Percentiles rank a stretch among this genome's conserved stretches.
These are phyloP conservation scores for Xylaria longipes DNA, from an alignment of 495 filamentous ascomycete species.

Conservation along the genomic window DNA sequence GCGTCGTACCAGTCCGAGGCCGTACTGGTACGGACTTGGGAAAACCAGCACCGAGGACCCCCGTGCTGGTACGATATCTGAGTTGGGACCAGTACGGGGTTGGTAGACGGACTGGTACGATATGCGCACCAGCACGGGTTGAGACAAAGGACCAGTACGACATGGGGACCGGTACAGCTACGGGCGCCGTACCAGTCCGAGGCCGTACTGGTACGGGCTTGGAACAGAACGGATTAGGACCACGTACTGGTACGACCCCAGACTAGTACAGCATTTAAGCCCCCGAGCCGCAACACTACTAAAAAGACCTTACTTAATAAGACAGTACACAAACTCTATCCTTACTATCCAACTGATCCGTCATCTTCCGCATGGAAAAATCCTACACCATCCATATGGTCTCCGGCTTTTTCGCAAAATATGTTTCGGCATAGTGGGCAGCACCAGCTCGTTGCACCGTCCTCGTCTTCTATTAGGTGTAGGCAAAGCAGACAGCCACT, in stretches of 20 bases:
- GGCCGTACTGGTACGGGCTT: slow-evolving; percentile 16
- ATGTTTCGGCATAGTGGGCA: not conserved
- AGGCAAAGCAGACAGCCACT: slow-evolving; percentile 3
- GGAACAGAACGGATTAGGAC: not conserved
- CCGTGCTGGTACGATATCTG: slow-evolving; percentile 2
- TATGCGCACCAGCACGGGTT: slow-evolving; percentile 13
- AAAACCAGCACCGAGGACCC: slow-evolving; percentile 2
- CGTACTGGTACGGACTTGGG: slow-evolving; percentile 13
- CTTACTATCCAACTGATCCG: slow-evolving; percentile 8
- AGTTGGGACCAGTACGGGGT: slow-evolving; percentile 13
- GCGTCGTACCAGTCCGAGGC: slow-evolving; percentile 13
- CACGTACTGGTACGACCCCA: not conserved
- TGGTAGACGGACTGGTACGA: not conserved
- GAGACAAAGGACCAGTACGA: slow-evolving; percentile 6
- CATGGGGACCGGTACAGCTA: not conserved
- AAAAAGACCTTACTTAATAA: slow-evolving; percentile 11
- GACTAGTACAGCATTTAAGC: slow-evolving; percentile 7
- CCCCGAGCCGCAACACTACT: slow-evolving; percentile 8
- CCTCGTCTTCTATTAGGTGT: not conserved
- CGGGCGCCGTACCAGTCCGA: slow-evolving; percentile 10
- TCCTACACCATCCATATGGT: slow-evolving; percentile 10
- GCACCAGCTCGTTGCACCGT: not conserved
- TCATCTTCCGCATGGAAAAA: slow-evolving; percentile 9
- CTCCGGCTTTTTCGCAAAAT: slow-evolving; percentile 4
- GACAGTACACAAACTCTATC: slow-evolving; percentile 9